These are phyloP conservation scores for Candida pseudoviswanathii DNA, from an alignment of 1,139 yeast species.

Conservation along the genomic window DNA sequence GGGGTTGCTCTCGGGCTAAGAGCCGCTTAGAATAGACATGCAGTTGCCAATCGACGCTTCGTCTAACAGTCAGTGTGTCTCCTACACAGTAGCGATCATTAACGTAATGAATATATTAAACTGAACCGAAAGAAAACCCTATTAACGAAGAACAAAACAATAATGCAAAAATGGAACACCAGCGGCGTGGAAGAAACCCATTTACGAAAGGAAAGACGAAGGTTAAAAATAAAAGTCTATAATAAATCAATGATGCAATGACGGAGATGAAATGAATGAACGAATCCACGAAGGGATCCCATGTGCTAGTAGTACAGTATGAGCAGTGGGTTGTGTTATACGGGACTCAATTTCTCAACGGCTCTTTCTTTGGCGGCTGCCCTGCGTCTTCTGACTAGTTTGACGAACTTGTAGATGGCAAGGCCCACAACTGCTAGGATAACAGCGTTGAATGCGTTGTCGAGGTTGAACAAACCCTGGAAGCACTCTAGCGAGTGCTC, in stretches of 20 bases:
- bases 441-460: neutral
- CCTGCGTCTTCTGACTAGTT: neutral
- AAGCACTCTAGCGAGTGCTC: neutral
- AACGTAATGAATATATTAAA: neutral
- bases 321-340: neutral
- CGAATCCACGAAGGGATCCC: no score
- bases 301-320: neutral
- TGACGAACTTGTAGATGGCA: neutral
- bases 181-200: no score
- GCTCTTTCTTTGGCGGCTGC: neutral
- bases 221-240: no score
- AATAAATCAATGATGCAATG: neutral
- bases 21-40: no score
- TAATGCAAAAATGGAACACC: no score
- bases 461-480: neutral
- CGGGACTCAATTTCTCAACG: conserved; percentile 2
- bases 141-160: neutral
- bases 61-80: neutral
- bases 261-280: neutral
- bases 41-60: no score
- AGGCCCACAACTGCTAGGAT: neutral
- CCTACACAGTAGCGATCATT: no score
- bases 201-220: no score
- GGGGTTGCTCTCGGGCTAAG: no score
- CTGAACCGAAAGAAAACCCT: neutral